Percentiles rank a stretch among this genome's conserved stretches.
phyloP scores from a whole-genome alignment of 345 rosid genomes.

The Raphanus raphanistrum region DNA sequence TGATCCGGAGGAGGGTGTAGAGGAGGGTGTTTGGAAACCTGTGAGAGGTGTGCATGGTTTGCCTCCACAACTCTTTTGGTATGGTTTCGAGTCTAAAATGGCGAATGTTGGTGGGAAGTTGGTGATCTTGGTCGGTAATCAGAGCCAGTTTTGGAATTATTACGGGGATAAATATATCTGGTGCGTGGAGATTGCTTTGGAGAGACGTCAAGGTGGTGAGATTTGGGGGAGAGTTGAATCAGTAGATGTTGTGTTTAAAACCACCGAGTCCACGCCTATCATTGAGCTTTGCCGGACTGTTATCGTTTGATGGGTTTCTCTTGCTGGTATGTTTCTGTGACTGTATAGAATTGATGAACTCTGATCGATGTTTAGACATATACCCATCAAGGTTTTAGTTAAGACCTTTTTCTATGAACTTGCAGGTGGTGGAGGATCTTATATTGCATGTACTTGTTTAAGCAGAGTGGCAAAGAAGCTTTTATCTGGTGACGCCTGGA shows the following conservation, averaged over 20 bases:
- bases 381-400: background rate
- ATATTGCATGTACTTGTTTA: background rate
- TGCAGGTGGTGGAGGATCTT: background rate
- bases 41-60: background rate
- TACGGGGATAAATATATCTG: background rate
- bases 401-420: background rate
- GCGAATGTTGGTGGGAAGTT: background rate
- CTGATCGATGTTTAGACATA: background rate
- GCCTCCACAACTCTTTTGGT: background rate
- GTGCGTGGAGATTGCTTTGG: background rate
- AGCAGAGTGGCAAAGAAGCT: background rate
- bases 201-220: background rate
- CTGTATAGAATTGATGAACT: background rate
- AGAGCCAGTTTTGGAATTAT: background rate
- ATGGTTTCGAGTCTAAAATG: background rate
- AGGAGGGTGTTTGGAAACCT: background rate
- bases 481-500: background rate
- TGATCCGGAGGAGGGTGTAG: background rate
- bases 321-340: background rate
- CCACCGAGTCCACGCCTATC: background rate
- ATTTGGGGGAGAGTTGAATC: conserved; percentile 8
- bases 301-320: background rate
- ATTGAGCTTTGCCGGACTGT: background rate
- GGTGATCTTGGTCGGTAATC: background rate
- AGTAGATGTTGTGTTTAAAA: background rate